Conservation (phyloP, 345 rosid species). For the Streptanthus diversifolius region DNA sequence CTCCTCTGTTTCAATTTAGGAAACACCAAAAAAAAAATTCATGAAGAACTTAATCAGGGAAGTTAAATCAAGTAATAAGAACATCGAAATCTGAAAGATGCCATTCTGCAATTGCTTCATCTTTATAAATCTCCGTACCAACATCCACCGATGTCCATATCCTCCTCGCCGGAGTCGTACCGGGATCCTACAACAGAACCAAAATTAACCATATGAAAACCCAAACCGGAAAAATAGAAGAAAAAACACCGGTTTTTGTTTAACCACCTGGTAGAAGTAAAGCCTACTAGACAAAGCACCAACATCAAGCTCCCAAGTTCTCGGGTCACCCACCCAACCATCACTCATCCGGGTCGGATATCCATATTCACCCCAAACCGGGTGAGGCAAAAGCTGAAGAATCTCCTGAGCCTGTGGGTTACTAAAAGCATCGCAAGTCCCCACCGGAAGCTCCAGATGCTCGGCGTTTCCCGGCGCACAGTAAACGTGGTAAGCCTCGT, state of each 20-base stretch:
- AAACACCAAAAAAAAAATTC: neutral
- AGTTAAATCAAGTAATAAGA: slow-evolving; percentile 23
- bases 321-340: slow-evolving; percentile 66
- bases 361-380: slow-evolving; percentile 65
- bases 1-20: neutral
- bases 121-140: slow-evolving; percentile 60
- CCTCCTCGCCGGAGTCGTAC: slow-evolving; percentile 55
- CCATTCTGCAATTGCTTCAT: slow-evolving; percentile 58
- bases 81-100: slow-evolving; percentile 55
- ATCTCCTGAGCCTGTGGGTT: slow-evolving; percentile 77
- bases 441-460: slow-evolving; percentile 42
- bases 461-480: slow-evolving; percentile 66
- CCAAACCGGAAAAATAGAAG: neutral
- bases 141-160: slow-evolving; percentile 62
- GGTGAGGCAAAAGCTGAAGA: slow-evolving; percentile 69
- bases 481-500: slow-evolving; percentile 61
- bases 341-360: slow-evolving; percentile 60
- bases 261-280: slow-evolving; percentile 69
- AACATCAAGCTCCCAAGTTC: slow-evolving; percentile 70
- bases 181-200: slow-evolving; percentile 50
- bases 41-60: neutral
- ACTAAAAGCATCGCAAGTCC: slow-evolving; percentile 63
- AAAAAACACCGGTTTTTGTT: neutral
- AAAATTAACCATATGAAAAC: neutral
- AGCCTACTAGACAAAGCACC: slow-evolving; percentile 61